phyloP scores from a whole-genome alignment of 768 basidiomycete genomes.

The Lactarius vividus region DNA sequence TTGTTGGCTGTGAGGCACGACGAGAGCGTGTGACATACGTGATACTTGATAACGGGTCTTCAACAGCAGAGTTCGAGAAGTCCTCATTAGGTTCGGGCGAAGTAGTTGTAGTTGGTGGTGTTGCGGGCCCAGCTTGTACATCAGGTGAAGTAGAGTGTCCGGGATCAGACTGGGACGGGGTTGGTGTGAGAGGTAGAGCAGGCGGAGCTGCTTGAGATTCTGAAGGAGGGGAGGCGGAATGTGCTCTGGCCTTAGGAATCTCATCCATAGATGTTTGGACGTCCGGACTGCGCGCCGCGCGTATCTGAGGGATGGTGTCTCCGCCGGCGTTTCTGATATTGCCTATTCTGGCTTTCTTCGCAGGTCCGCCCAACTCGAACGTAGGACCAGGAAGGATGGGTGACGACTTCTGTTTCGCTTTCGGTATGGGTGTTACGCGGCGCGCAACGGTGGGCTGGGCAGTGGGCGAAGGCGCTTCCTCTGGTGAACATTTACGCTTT shows the following conservation, averaged over 20 bases:
- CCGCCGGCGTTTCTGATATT: conserved; percentile 17
- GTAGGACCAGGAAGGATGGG: not conserved
- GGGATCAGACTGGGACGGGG: not conserved
- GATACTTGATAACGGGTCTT: not conserved
- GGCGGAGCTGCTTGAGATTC: not conserved
- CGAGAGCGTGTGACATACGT: conserved; percentile 18
- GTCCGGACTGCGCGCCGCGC: not conserved
- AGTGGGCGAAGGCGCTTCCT: conserved; percentile 6
- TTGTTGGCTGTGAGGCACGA: conserved; percentile 30
- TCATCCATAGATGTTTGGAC: conserved; percentile 1
- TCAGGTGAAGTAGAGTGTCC: not conserved
- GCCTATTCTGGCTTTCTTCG: conserved; percentile 13
- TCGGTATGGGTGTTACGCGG: conserved; percentile 10
- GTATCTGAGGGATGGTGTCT: conserved; percentile 2
- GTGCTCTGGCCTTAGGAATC: not conserved
- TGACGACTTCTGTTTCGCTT: not conserved
- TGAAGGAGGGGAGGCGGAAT: conserved; percentile 1
- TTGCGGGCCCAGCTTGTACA: not conserved
- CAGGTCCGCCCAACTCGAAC: not conserved
- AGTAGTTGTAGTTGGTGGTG: not conserved
- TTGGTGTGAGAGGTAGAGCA: not conserved
- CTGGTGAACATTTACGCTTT: conserved; percentile 20
- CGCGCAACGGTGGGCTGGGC: conserved; percentile 17
- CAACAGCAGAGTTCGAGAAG: not conserved
- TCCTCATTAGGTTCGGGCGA: not conserved